Conservation (phyloP, 371 early-diverging fungal genomes). For the Rhizopus delemar region DNA sequence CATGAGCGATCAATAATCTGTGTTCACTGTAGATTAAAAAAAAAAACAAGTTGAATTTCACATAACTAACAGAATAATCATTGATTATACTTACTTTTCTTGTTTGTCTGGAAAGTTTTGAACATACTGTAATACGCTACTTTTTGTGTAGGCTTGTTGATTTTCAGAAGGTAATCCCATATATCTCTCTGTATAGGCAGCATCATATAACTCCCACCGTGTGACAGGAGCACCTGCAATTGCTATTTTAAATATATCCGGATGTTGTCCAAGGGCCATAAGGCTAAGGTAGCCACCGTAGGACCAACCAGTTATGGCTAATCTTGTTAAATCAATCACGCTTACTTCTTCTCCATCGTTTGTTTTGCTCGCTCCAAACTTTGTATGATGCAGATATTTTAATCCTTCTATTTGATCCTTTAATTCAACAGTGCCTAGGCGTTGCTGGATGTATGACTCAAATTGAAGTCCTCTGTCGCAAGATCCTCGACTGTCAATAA, state of each 20-base stretch:
- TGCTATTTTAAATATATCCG: conserved; percentile 66
- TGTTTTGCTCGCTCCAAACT: conserved; percentile 46
- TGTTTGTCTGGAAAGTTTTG: conserved; percentile 67
- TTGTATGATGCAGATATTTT: conserved; percentile 48
- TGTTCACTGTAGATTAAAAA: conserved; percentile 45
- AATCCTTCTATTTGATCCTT: conserved; percentile 73
- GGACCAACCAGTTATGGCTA: conserved; percentile 75
- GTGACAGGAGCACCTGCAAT: conserved; percentile 83
- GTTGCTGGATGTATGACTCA: conserved; percentile 57
- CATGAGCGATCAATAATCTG: conserved; percentile 75
- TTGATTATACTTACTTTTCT: neutral
- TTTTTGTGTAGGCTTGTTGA: conserved; percentile 49
- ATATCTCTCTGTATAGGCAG: conserved; percentile 81
- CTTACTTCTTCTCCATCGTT: conserved; percentile 17
- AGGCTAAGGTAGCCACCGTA: conserved; percentile 79
- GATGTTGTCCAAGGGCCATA: conserved; percentile 68
- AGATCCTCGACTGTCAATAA: conserved; percentile 78
- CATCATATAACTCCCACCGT: conserved; percentile 73
- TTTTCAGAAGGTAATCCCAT: conserved; percentile 65
- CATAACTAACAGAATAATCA: neutral
- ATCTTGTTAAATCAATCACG: conserved; percentile 58
- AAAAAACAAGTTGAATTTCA: neutral
- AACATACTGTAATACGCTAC: conserved; percentile 57
- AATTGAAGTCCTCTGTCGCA: conserved; percentile 70
- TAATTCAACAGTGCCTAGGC: conserved; percentile 68